Conservation (phyloP, 2,329 filamentous ascomycete genomes). For the Raffaelea deltoideospora region DNA sequence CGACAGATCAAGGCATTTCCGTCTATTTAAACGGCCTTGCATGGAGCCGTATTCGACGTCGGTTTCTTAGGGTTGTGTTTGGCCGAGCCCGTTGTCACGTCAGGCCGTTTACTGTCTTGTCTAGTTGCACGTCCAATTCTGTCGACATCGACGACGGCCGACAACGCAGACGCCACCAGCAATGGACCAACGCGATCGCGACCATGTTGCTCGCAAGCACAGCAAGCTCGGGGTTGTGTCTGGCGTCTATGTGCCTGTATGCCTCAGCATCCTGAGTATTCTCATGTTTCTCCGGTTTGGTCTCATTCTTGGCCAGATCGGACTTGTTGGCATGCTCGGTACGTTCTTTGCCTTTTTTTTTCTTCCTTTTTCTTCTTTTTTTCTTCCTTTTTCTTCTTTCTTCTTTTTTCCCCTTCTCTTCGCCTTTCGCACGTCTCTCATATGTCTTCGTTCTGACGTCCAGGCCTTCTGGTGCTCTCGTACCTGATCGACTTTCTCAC, state of each 20-base stretch:
- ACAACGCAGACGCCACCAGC: too few relatives aligned
- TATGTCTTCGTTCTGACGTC: not conserved
- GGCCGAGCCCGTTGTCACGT: too few relatives aligned
- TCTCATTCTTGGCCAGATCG: constrained; percentile 66
- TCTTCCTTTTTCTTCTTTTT: not conserved
- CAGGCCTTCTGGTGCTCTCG: constrained; percentile 58
- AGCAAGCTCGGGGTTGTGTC: constrained; percentile 68
- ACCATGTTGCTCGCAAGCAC: constrained; percentile 24
- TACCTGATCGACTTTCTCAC: constrained; percentile 75
- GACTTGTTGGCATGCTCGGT: constrained; percentile 68
- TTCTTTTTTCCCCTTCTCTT: too few relatives aligned
- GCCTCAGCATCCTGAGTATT: constrained; percentile 76
- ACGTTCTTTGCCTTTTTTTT: constrained; percentile 14
- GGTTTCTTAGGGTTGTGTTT: too few relatives aligned
- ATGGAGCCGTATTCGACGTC: too few relatives aligned
- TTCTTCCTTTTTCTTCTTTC: not conserved
- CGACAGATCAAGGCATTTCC: too few relatives aligned
- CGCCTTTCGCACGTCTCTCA: not conserved
- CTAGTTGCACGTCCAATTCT: too few relatives aligned
- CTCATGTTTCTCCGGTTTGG: constrained; percentile 87
- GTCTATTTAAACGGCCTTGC: too few relatives aligned
- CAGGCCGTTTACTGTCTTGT: too few relatives aligned
- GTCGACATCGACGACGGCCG: too few relatives aligned
- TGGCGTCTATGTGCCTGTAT: constrained; percentile 78
- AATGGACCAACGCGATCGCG: too few relatives aligned